These are phyloP conservation scores for Ogataea trehaloabstinens DNA, from an alignment of 805 yeast genomes.

Conservation along the genomic window DNA sequence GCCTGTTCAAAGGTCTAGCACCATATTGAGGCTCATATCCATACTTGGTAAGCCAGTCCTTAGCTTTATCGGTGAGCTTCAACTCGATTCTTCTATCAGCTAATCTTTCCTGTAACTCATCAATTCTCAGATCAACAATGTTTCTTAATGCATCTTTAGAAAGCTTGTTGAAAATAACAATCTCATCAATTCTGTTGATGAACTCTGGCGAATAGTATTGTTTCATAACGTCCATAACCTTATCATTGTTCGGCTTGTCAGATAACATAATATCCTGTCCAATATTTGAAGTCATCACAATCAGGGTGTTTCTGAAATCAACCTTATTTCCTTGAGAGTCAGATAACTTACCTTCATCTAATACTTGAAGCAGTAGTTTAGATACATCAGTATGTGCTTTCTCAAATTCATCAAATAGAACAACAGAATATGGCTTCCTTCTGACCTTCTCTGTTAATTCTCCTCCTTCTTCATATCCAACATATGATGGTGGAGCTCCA, in stretches of 20 bases:
- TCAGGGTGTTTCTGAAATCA: constrained; percentile 91
- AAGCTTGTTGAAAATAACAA: constrained; percentile 88
- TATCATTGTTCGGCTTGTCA: constrained; percentile 59
- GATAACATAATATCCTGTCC: constrained; percentile 86
- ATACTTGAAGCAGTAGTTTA: constrained; percentile 82
- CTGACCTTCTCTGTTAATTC: constrained; percentile 95
- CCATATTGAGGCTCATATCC: constrained; percentile 95
- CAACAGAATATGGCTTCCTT: constrained; percentile 91
- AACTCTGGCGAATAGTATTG: constrained; percentile 89
- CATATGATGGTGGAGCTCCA: constrained; percentile 98
- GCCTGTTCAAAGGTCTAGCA: constrained; percentile 92
- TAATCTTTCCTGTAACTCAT: constrained; percentile 77
- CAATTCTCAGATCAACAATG: constrained; percentile 81
- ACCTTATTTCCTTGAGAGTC: constrained; percentile 94
- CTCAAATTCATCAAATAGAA: constrained; percentile 93
- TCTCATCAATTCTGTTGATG: constrained; percentile 89
- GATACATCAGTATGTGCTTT: constrained; percentile 97
- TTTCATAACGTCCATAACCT: constrained; percentile 68
- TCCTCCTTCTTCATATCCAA: constrained; percentile 94
- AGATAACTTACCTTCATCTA: constrained; percentile 92
- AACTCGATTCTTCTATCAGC: constrained; percentile 71
- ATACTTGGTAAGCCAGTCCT: constrained; percentile 72
- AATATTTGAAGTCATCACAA: constrained; percentile 94
- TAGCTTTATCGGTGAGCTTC: constrained; percentile 56
- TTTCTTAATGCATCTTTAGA: constrained; percentile 70